Conservation (phyloP, 2,329 filamentous ascomycete genomes). For the Calonectria multiphialidica region DNA sequence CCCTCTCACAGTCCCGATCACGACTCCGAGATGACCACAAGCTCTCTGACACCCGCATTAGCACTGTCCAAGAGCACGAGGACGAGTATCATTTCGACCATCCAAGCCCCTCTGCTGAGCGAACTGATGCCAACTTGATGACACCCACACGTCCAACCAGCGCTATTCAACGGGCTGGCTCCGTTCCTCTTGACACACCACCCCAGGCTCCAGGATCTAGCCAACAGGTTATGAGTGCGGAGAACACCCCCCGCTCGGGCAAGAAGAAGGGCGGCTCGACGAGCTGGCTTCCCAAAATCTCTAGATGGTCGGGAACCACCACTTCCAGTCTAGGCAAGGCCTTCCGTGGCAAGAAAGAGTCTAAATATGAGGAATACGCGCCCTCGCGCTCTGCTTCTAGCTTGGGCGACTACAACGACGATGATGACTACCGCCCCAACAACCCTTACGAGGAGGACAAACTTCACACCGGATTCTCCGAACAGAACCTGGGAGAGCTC, state of each 20-base stretch:
- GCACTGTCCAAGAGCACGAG: constrained; percentile 87
- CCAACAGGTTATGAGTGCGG: constrained; percentile 69
- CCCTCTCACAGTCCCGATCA: constrained; percentile 66
- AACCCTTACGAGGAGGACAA: constrained; percentile 72
- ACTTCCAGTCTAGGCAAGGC: constrained; percentile 86
- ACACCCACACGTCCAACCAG: constrained; percentile 67
- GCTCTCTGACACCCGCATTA: constrained; percentile 84
- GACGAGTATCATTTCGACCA: constrained; percentile 76
- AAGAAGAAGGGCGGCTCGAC: constrained; percentile 91
- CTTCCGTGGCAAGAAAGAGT: constrained; percentile 73
- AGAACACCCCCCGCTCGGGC: constrained; percentile 81
- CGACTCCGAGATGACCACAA: constrained; percentile 64
- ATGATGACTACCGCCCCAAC: constrained; percentile 65
- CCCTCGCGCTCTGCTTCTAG: constrained; percentile 85
- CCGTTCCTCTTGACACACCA: constrained; percentile 68
- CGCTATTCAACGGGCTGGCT: constrained; percentile 60
- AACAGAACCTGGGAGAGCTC: constrained; percentile 57
- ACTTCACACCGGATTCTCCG: constrained; percentile 68
- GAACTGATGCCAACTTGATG: constrained; percentile 63
- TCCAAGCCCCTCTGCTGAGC: constrained; percentile 54
- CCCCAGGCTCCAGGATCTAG: constrained; percentile 61
- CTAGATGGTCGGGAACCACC: constrained; percentile 97
- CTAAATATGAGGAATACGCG: constrained; percentile 70
- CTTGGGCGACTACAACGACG: constrained; percentile 72
- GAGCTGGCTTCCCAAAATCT: constrained; percentile 88